Evolutionary conservation across 208 protist genomes (phyloP).

Genomic region (Acanthamoeba castellanii): DNA sequence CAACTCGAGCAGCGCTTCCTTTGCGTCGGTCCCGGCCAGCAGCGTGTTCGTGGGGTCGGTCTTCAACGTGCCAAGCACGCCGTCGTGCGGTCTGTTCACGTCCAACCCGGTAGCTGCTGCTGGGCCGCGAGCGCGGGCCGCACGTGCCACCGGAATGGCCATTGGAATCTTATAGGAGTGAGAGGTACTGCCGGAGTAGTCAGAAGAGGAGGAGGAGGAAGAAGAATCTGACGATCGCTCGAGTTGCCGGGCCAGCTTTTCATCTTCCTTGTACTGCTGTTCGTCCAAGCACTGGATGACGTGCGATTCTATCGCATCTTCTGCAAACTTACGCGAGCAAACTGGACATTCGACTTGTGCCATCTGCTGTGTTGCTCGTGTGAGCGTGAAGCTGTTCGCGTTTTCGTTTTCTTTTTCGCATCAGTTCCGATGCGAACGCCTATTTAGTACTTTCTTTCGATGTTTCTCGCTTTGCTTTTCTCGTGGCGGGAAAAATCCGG

Average conservation of each 20-base stretch:
- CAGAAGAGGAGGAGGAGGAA: not conserved
- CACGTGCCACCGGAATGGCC: too few species aligned
- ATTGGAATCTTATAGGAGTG: too few species aligned
- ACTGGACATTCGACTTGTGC: constrained; percentile 2
- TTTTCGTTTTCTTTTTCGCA: too few species aligned
- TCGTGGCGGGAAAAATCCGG: not conserved
- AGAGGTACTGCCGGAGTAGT: not conserved
- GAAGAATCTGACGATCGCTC: not conserved
- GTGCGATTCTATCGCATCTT: not conserved
- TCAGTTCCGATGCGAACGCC: too few species aligned
- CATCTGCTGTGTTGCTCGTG: too few species aligned
- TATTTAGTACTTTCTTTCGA: not conserved
- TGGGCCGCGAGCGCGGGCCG: not conserved
- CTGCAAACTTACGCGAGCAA: not conserved
- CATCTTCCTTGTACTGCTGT: constrained; percentile 33
- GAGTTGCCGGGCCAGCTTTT: constrained; percentile 23
- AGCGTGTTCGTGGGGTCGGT: constrained; percentile 34
- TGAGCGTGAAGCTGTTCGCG: too few species aligned
- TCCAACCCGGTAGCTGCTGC: not conserved
- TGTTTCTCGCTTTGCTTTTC: not conserved
- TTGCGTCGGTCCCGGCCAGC: not conserved
- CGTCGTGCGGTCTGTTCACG: not conserved
- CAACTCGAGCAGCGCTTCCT: not conserved
- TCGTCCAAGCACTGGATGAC: constrained; percentile 2
- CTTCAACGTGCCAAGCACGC: not conserved